These are phyloP conservation scores for Coemansia sp. DNA, from an alignment of 371 early-diverging fungal genomes.

Conservation along the genomic window DNA sequence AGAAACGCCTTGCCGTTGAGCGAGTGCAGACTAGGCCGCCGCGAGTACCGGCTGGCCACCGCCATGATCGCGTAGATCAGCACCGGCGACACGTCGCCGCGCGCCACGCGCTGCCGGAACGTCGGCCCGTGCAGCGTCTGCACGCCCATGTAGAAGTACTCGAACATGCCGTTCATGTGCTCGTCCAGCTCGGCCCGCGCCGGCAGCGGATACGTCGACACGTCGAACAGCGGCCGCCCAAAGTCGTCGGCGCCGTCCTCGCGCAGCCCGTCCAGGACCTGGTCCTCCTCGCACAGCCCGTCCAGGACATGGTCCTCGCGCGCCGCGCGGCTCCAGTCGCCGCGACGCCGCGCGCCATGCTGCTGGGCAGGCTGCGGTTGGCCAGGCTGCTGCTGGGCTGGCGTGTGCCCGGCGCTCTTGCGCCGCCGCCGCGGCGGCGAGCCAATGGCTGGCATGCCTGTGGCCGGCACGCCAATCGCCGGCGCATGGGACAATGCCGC, in stretches of 20 bases:
- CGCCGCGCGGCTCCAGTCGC: conserved; percentile 21
- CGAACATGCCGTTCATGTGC: conserved; percentile 45
- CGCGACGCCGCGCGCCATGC: conserved; percentile 4
- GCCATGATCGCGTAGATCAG: conserved; percentile 49
- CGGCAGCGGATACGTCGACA: conserved; percentile 32
- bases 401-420: not conserved
- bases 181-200: conserved; percentile 28
- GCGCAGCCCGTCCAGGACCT: conserved; percentile 35
- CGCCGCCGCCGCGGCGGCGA: not conserved
- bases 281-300: conserved; percentile 27
- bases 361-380: not conserved
- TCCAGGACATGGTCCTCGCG: too few relatives aligned
- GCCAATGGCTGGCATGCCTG: not conserved
- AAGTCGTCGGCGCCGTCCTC: conserved; percentile 39
- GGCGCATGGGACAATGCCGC: too few relatives aligned
- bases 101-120: conserved; percentile 29
- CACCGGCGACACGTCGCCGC: conserved; percentile 42
- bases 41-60: conserved; percentile 45
- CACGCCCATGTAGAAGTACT: conserved; percentile 48
- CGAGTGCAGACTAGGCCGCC: conserved; percentile 45
- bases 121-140: conserved; percentile 46
- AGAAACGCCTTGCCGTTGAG: conserved; percentile 49
- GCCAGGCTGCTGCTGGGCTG: not conserved
- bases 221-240: conserved; percentile 42
- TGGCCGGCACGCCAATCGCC: too few relatives aligned